These are phyloP conservation scores for Aristolochia fimbriata DNA, from an alignment of 164 flowering plant species.

Conservation along the genomic window DNA sequence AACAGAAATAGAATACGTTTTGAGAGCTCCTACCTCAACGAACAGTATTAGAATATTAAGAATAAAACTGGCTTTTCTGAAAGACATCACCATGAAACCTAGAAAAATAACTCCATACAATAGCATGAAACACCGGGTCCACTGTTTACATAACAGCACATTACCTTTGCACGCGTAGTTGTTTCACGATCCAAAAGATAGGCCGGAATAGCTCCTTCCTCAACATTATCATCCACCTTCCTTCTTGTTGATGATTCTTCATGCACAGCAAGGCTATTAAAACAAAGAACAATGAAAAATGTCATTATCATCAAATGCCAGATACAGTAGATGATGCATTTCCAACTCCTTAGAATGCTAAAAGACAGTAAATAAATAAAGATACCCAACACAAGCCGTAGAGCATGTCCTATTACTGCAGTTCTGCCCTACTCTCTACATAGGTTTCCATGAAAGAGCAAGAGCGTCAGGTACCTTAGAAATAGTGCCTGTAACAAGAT, in stretches of 20 bases:
- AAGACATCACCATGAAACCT: background rate
- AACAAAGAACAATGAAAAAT: slow-evolving; percentile 5
- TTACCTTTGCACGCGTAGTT: slow-evolving; percentile 84
- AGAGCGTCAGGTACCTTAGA: too few relatives aligned
- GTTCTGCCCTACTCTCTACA: too few relatives aligned
- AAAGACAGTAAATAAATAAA: too few relatives aligned
- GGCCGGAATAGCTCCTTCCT: slow-evolving; percentile 89
- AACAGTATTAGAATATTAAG: background rate
- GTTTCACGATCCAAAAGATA: slow-evolving; percentile 93
- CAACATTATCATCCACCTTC: slow-evolving; percentile 83
- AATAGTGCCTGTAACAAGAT: too few relatives aligned
- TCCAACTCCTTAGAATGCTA: too few relatives aligned
- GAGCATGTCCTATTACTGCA: too few relatives aligned
- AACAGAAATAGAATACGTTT: background rate
- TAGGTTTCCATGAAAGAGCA: too few relatives aligned
- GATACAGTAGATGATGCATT: background rate
- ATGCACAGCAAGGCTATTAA: slow-evolving; percentile 68
- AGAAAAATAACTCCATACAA: background rate
- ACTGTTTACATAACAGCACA: background rate
- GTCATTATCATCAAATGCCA: background rate
- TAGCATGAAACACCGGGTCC: background rate
- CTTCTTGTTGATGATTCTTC: slow-evolving; percentile 80
- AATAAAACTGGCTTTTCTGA: background rate
- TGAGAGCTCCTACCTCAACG: too few relatives aligned
- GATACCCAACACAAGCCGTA: too few relatives aligned